Conservation (phyloP, 352 stramenopile genomes). For the Phytophthora fragariaefolia region DNA sequence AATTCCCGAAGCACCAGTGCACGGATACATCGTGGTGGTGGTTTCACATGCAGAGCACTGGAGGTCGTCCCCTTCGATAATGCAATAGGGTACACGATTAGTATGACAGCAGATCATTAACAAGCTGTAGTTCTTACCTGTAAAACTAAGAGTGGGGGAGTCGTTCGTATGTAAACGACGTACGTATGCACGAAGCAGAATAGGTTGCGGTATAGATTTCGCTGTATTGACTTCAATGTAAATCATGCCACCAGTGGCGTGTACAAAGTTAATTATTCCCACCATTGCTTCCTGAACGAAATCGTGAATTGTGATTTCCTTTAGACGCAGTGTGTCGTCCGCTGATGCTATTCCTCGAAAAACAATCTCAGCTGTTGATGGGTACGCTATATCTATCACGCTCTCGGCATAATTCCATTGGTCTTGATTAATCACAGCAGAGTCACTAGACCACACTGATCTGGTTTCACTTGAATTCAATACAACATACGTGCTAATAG, state of each 20-base stretch:
- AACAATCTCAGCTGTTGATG: slow-evolving; percentile 34
- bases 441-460: slow-evolving; percentile 48
- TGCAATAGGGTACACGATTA: not conserved
- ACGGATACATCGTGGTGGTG: slow-evolving; percentile 36
- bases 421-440: not conserved
- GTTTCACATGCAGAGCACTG: slow-evolving; percentile 42
- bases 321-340: slow-evolving; percentile 49
- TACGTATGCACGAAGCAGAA: slow-evolving; percentile 51
- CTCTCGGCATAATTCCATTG: slow-evolving; percentile 42
- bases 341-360: slow-evolving; percentile 39
- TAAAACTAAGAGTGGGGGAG: slow-evolving; percentile 26
- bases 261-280: slow-evolving; percentile 32
- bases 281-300: slow-evolving; percentile 7
- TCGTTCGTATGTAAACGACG: slow-evolving; percentile 7
- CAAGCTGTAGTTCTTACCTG: slow-evolving; percentile 36
- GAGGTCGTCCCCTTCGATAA: slow-evolving; percentile 39
- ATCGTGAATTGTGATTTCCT: slow-evolving; percentile 39
- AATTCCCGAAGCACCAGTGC: slow-evolving; percentile 7
- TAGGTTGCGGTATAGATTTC: slow-evolving; percentile 4
- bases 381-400: slow-evolving; percentile 27
- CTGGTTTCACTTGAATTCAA: slow-evolving; percentile 33
- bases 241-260: slow-evolving; percentile 56
- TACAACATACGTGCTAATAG: slow-evolving; percentile 40
- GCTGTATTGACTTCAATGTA: slow-evolving; percentile 24
- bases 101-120: not conserved